phyloP scores from a whole-genome alignment of 805 yeast species.

The Barnettozyma salicaria region DNA sequence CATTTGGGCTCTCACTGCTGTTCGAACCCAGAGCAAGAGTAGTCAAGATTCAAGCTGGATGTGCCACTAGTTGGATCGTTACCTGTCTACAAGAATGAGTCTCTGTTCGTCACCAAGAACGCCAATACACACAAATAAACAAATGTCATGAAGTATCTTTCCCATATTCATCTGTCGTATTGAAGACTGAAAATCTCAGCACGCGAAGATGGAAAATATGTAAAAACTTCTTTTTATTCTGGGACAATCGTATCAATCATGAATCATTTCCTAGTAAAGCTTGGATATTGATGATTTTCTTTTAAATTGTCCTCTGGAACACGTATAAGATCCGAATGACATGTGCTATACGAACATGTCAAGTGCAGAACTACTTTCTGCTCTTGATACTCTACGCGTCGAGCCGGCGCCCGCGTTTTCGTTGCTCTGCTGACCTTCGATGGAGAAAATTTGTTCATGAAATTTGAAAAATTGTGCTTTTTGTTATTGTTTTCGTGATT shows the following conservation, averaged over 20 bases:
- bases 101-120: no score
- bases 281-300: conserved; percentile 18
- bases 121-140: conserved; percentile 1
- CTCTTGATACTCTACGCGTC: no score
- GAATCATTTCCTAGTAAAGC: conserved; percentile 14
- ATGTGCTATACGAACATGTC: no score
- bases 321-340: no score
- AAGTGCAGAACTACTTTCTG: neutral
- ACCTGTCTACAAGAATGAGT: conserved; percentile 12
- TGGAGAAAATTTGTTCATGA: no score
- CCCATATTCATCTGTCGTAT: conserved; percentile 66
- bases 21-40: conserved; percentile 29
- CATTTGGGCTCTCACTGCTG: conserved; percentile 33
- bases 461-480: no score
- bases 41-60: conserved; percentile 46
- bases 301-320: conserved; percentile 10
- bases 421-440: no score
- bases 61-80: conserved; percentile 64
- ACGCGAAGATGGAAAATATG: conserved; percentile 74
- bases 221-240: conserved; percentile 52
- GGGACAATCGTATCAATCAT: conserved; percentile 55
- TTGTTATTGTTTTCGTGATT: no score
- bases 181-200: conserved; percentile 18
- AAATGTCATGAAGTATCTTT: conserved; percentile 71
- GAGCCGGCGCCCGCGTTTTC: no score